Conservation (phyloP, 2,329 filamentous ascomycete genomes). For the Neospermospora avenae region DNA sequence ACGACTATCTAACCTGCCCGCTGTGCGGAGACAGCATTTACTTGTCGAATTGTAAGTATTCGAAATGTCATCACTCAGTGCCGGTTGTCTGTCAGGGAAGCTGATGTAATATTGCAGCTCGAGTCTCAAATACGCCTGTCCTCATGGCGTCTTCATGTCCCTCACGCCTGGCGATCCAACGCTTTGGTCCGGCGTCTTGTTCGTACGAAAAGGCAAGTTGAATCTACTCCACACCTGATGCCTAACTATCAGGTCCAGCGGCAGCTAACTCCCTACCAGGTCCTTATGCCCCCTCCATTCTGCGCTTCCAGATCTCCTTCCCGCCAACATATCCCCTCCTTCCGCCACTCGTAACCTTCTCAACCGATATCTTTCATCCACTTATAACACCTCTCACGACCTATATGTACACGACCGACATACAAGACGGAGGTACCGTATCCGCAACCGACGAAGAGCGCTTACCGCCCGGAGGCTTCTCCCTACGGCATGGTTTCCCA, state of each 20-base stretch:
- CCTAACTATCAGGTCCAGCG: too few relatives aligned
- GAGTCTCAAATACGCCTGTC: constrained; percentile 76
- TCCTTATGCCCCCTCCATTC: constrained; percentile 81
- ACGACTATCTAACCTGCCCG: constrained; percentile 26
- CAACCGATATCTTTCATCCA: constrained; percentile 92
- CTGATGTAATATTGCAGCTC: constrained; percentile 51
- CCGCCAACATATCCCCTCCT: constrained; percentile 73
- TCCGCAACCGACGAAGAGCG: constrained; percentile 81
- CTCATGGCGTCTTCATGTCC: constrained; percentile 82
- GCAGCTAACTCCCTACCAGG: constrained; percentile 49
- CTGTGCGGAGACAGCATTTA: constrained; percentile 35
- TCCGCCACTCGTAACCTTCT: constrained; percentile 83
- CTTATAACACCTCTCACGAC: constrained; percentile 91
- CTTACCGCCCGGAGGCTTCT: constrained; percentile 85
- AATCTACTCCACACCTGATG: too few relatives aligned
- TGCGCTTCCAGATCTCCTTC: constrained; percentile 89
- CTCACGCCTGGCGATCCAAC: constrained; percentile 77
- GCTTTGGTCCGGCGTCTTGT: constrained; percentile 87
- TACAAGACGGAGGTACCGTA: constrained; percentile 71
- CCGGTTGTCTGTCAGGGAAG: background rate
- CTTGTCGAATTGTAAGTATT: constrained; percentile 34
- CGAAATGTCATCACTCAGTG: too few relatives aligned
- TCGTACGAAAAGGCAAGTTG: constrained; percentile 82
- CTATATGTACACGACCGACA: constrained; percentile 83
- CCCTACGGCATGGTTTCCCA: constrained; percentile 84